Evolutionary conservation across 148 eudicot species (phyloP), one percentile per base, ranked within the genome.

Genomic region (Rhododendron kiyosumense): DNA sequence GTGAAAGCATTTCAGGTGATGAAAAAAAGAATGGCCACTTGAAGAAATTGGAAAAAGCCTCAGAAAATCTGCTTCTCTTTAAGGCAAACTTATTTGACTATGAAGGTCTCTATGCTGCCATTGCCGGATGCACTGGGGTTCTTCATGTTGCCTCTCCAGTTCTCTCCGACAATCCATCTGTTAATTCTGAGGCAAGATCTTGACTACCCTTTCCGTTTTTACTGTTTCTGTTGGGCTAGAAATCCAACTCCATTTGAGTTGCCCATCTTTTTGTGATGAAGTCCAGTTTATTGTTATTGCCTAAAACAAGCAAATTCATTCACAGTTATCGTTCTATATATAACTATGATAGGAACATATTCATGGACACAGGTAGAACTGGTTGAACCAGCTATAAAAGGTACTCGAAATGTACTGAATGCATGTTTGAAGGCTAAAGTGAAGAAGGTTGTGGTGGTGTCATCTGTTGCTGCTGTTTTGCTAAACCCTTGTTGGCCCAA

Each of bases 401-500:
- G 93, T 49, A 91, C 92, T 43, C 86, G 88, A 0, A 90, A 92
- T 83, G 90, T 88, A 15, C 88, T 91, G 22, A 88, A 88, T 85
- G 94, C 91, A 65, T 90, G 88, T 75, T 86, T 90, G 46, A 90
- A 91, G 81, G 89, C 89, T 28, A 91, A 89, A 82, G 91, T 93
- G 78, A 90, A 88, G 79, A 91, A 93, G 86, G 85, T 80, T 26
- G 91, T 93, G 82, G 81, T 67, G 67, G 90, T 93, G 49, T 91
- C 93, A 17, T 90, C 94, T 36, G 69, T 83, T 67, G 82, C 81
- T 87, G 91, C 93, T 45, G 88, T 93, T 89, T 0, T 3, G 86
- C 34, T 86, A 87, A 90, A 91, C 61, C 94, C 92, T n/a, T 83
- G 85, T 77, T 93, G 94, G 94, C 92, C 93, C 49, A 74, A 86